Evolutionary conservation across 108 stramenopile species (phyloP).

Genomic region (Cyclostephanos invisitatus): DNA sequence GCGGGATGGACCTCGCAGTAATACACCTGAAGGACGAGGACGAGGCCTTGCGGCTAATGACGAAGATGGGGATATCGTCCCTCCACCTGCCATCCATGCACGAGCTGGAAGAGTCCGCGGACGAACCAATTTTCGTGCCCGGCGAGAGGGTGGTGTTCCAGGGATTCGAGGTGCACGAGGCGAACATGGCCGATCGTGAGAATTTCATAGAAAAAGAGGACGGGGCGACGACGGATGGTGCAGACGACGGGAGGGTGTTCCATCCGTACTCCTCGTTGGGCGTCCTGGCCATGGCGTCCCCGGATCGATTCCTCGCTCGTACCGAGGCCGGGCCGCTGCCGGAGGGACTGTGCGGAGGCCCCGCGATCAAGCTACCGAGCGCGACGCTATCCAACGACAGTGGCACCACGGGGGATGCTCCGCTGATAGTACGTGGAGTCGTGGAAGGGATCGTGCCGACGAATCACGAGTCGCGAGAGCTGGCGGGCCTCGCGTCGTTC

Average conservation of each 20-base stretch:
- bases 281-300: slow-evolving; percentile 57
- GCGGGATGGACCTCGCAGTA: slow-evolving; percentile 72
- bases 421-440: slow-evolving; percentile 60
- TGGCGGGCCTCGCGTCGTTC: slow-evolving; percentile 82
- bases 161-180: slow-evolving; percentile 76
- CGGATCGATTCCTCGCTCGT: slow-evolving; percentile 76
- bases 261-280: slow-evolving; percentile 68
- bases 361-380: slow-evolving; percentile 55
- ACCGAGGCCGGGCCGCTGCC: slow-evolving; percentile 68
- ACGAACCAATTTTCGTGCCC: slow-evolving; percentile 67
- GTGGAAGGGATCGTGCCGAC: slow-evolving; percentile 84
- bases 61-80: slow-evolving; percentile 64
- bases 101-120: slow-evolving; percentile 41
- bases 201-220: slow-evolving; percentile 1
- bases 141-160: slow-evolving; percentile 75
- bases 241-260: slow-evolving; percentile 44
- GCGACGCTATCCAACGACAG: background rate
- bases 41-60: slow-evolving; percentile 54
- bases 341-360: slow-evolving; percentile 85
- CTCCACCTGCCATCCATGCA: slow-evolving; percentile 49
- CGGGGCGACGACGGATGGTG: slow-evolving; percentile 29
- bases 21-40: slow-evolving; percentile 83
- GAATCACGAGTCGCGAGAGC: slow-evolving; percentile 56
- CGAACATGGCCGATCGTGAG: slow-evolving; percentile 41
- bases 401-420: background rate